phyloP scores from a whole-genome alignment of 2,329 filamentous ascomycete genomes.

The Pseudovirgaria hyperparasitica region DNA sequence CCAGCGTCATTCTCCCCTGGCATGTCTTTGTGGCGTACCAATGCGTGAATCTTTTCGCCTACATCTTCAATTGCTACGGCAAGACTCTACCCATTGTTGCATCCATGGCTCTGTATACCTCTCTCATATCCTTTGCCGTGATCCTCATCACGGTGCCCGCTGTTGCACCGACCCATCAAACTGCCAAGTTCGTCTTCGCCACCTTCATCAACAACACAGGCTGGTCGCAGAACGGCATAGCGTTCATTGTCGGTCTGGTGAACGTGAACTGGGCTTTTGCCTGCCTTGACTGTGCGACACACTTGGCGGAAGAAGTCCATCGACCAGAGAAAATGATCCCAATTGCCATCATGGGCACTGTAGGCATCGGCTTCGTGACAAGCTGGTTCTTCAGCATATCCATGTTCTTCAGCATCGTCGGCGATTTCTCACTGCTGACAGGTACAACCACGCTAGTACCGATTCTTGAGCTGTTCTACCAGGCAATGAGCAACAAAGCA shows the following conservation, averaged over 20 bases:
- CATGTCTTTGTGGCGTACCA: constrained; percentile 33
- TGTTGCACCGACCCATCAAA: constrained; percentile 29
- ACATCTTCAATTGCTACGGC: constrained; percentile 35
- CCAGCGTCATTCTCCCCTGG: constrained; percentile 20
- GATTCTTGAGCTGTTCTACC: constrained; percentile 34
- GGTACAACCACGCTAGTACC: constrained; percentile 31
- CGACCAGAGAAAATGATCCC: constrained; percentile 35
- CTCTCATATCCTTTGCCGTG: constrained; percentile 34
- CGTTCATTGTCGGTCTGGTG: constrained; percentile 39
- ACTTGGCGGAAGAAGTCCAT: constrained; percentile 39
- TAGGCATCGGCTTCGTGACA: constrained; percentile 37
- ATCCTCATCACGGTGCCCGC: constrained; percentile 37
- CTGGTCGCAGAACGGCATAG: constrained; percentile 33
- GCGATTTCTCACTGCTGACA: constrained; percentile 29
- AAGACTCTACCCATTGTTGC: constrained; percentile 26
- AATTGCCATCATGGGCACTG: constrained; percentile 36
- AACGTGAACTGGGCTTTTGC: constrained; percentile 39
- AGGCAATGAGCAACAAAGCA: constrained; percentile 27
- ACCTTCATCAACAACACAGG: constrained; percentile 40
- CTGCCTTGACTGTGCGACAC: constrained; percentile 37
- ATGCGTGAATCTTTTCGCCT: constrained; percentile 34
- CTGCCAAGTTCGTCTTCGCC: constrained; percentile 37
- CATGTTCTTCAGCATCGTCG: constrained; percentile 38
- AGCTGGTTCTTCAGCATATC: constrained; percentile 35
- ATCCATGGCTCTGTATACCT: constrained; percentile 31